A percentile compares a stretch with the other conserved stretches of the same genome.
Evolutionary conservation across 257 asterid species (phyloP).

Genomic region (Apocynum venetum): DNA sequence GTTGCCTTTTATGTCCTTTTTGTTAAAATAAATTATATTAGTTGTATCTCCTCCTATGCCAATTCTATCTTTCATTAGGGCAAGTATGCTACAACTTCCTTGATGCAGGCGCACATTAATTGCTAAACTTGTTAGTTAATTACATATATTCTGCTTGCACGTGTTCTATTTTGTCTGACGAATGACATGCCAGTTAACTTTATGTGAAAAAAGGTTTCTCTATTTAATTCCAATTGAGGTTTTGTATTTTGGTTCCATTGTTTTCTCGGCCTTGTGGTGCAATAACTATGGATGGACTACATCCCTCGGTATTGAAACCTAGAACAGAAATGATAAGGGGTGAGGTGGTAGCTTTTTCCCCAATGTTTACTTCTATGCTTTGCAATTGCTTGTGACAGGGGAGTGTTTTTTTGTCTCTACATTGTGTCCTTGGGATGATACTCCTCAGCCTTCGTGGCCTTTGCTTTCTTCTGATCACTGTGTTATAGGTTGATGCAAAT

Average conservation of each 20-base stretch:
- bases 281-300: neutral
- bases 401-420: neutral
- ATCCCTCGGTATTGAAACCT: neutral
- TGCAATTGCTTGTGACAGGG: neutral
- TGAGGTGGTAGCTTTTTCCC: neutral
- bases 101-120: neutral
- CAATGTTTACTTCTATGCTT: neutral
- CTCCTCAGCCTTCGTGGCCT: neutral
- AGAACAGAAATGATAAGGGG: neutral
- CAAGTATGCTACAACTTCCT: neutral
- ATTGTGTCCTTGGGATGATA: neutral
- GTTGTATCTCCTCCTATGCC: neutral
- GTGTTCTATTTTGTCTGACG: neutral
- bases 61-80: neutral
- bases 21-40: neutral
- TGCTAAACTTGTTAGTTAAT: neutral
- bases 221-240: neutral
- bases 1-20: neutral
- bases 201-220: neutral
- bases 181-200: neutral
- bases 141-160: neutral
- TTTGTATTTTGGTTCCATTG: neutral
- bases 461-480: neutral
- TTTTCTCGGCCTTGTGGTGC: neutral
- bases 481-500: neutral